Base-by-base conservation (phyloP, 2,329 filamentous ascomycete species). In the Alternaria conjuncta region DNA sequence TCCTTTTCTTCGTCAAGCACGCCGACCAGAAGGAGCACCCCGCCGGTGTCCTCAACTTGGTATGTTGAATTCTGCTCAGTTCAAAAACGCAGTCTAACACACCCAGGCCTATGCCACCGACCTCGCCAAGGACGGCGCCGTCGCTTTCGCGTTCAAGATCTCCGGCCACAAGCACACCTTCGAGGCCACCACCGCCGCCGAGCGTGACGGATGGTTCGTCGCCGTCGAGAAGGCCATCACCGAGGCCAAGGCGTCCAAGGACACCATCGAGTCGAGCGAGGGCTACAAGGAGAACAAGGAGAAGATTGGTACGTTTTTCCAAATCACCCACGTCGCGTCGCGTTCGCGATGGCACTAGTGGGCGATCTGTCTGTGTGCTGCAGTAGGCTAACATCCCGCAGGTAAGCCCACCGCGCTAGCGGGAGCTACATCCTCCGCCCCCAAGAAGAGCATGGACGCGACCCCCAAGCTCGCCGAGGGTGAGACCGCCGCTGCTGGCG, bases 121-220 rank as follows among this genome's bases (percentile, higher is more conserved):
- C 79, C 87, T 96, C 63, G 86, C 87, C 80, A 88, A 90, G 81
- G 91, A 94, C 67, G 92, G 93, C 65, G 78, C 87, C 70, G 87
- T 88, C 83, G 94, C 96, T 83, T 97, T 99, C 86, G 85, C 89
- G 78, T 92, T 98, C 86, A 92, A 90, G 79, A 84, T 92, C 78
- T 90, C 91, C 82, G 92, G 91, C 73, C 91, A 96, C 84, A 97
- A 97, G 89, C 94, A 97, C 87, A 88, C 88, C 65, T 97, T 99
- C 87, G 95, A 97, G 88, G 93, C 95, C 61, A 77, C 63, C 57
- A 66, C 20, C n/a, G 75, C 87, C 53, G 84, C 88, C 63, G 94
- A 97, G 84, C 94, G 95, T 79, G 93, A 97, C 82, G 93, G 92
- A 87, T 98, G 96, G 96, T 88, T 97, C 75, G 84, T 89, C 67